phyloP scores from a whole-genome alignment of 177 flowering plant species.

The Vitis hybrid region DNA sequence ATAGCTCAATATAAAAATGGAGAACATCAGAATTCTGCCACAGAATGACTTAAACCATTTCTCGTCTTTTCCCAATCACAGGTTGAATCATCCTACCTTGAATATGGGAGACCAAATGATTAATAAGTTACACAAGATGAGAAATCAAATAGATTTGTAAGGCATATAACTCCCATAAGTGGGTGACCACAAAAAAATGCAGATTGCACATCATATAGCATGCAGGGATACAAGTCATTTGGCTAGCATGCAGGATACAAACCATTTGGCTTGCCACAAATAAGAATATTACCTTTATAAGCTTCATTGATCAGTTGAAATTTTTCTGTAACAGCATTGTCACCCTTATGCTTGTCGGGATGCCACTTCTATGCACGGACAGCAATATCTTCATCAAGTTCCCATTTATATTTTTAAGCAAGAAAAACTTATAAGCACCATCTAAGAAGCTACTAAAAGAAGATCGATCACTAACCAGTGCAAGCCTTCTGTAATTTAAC shows the following conservation, averaged over 20 bases:
- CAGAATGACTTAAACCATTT: too few species aligned
- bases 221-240: not conserved
- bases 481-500: constrained; percentile 72
- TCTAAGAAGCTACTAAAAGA: constrained; percentile 4
- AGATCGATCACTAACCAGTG: constrained; percentile 59
- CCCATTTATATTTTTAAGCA: not conserved
- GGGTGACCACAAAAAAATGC: too few species aligned
- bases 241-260: not conserved
- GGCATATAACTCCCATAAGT: too few species aligned
- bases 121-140: too few species aligned
- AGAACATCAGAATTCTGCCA: too few species aligned
- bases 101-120: too few species aligned
- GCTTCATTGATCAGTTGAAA: constrained; percentile 91
- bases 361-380: constrained; percentile 70
- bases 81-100: too few species aligned
- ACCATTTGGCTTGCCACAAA: too few species aligned
- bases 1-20: too few species aligned
- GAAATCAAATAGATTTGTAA: too few species aligned
- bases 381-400: constrained; percentile 12
- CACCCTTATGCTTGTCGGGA: constrained; percentile 87
- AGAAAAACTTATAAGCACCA: constrained; percentile 5
- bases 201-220: too few species aligned
- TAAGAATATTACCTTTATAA: constrained; percentile 52
- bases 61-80: too few species aligned
- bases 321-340: constrained; percentile 57